These are phyloP conservation scores for Verticillium zaregamsianum DNA, from an alignment of 2,329 filamentous ascomycete species.

Conservation along the genomic window DNA sequence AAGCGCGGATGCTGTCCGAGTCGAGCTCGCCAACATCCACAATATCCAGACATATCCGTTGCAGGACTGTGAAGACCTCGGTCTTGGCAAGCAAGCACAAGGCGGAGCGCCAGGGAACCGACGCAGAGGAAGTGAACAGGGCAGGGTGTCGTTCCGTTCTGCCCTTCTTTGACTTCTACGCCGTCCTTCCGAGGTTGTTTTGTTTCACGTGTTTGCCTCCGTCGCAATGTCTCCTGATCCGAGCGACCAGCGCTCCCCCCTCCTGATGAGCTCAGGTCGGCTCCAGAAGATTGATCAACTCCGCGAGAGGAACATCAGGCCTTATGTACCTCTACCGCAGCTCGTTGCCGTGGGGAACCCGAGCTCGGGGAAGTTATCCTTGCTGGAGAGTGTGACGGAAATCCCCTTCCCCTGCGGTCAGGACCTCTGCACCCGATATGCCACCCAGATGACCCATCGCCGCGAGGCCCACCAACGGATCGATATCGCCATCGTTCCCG, in stretches of 20 bases:
- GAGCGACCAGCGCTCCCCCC: not conserved
- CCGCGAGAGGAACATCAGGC: conserved; percentile 19
- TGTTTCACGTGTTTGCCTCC: no score
- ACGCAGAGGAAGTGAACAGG: no score
- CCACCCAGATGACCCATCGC: conserved; percentile 17
- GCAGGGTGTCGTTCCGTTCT: no score
- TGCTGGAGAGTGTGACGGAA: conserved; percentile 25
- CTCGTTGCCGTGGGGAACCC: conserved; percentile 27
- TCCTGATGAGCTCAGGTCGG: not conserved
- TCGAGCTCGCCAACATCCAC: no score
- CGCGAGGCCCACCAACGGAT: not conserved
- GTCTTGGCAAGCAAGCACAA: no score
- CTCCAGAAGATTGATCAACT: conserved; percentile 23
- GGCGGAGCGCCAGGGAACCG: no score
- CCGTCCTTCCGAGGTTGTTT: no score
- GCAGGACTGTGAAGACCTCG: no score
- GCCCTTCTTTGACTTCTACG: not conserved
- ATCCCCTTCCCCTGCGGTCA: conserved; percentile 24
- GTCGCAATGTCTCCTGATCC: not conserved
- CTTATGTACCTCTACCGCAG: conserved; percentile 17
- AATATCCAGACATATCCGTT: no score
- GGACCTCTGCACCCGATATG: conserved; percentile 25
- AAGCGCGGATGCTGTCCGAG: no score
- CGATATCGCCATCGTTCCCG: conserved; percentile 5
- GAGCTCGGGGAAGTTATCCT: conserved; percentile 26